These are phyloP conservation scores for Cystobasidiaceae sp. DNA, from an alignment of 1,284 basidiomycete genomes.

Conservation along the genomic window DNA sequence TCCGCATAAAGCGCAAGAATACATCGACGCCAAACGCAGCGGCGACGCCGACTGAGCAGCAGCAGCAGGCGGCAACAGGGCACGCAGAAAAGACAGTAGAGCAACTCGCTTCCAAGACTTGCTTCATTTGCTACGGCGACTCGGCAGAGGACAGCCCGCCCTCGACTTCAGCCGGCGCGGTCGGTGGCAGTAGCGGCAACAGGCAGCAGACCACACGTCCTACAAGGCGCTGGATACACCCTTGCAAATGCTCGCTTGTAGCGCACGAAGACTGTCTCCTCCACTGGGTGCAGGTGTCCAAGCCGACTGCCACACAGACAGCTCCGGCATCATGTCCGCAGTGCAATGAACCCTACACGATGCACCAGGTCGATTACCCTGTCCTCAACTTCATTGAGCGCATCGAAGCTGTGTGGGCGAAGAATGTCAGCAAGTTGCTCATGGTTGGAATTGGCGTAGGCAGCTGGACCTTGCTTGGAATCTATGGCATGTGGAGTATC, in stretches of 20 bases:
- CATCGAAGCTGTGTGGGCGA: slow-evolving; percentile 53
- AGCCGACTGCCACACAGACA: background rate
- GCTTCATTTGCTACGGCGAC: slow-evolving; percentile 30
- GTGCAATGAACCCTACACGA: slow-evolving; percentile 60
- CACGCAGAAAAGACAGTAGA: slow-evolving; percentile 18
- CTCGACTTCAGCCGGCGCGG: background rate
- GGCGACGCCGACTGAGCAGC: background rate
- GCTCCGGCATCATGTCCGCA: slow-evolving; percentile 60
- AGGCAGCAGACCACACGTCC: too few relatives aligned
- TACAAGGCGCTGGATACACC: slow-evolving; percentile 80
- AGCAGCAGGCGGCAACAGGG: background rate
- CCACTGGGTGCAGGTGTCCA: slow-evolving; percentile 21
- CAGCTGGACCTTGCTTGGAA: slow-evolving; percentile 58
- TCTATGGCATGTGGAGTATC: slow-evolving; percentile 67
- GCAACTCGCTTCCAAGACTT: slow-evolving; percentile 21
- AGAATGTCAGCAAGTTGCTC: slow-evolving; percentile 54
- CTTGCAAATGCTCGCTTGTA: slow-evolving; percentile 68
- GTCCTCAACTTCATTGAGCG: slow-evolving; percentile 54
- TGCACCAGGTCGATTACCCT: slow-evolving; percentile 59
- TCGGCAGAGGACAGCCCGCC: slow-evolving; percentile 4
- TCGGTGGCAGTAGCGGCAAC: too few relatives aligned
- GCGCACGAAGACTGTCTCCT: slow-evolving; percentile 57
- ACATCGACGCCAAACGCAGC: slow-evolving; percentile 16
- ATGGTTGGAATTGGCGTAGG: slow-evolving; percentile 40
- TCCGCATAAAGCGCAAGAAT: slow-evolving; percentile 27